Evolutionary conservation across 179 eudicot species (phyloP), one percentile per base, ranked within the genome.

Genomic region (Vitellaria paradoxa): DNA sequence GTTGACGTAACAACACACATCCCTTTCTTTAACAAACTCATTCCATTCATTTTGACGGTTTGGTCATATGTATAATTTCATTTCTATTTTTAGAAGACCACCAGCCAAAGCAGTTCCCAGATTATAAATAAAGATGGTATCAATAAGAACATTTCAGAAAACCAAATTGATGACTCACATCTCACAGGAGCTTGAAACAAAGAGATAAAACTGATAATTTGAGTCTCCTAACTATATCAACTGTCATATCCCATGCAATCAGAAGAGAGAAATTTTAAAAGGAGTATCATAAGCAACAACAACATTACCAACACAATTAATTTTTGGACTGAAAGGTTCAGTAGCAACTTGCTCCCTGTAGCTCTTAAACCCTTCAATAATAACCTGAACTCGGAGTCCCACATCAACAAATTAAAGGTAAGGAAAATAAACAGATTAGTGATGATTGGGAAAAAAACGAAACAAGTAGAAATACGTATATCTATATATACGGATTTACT

Each of bases 361-460:
- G 78, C 99, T 94, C 92, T 94, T 96, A 86, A 94, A 96, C 49
- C 99, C 99, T 87, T 94, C 98, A 68, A 96, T 94, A 65, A 96
- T 81, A 82, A 94, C 93, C 99, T 96, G 76, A 47, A 76, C 17
- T 55, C 79, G 76, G 68, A 55, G 81, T 76, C 40, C 70, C 71
- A 70, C 14, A 55, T 67, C 9, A 55, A 60, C 20, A 69, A 65
- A 26, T n/a, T 2, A 42, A 62, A 40, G 10, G 26, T 8, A 68
- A 73, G 26, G 13, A 55, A 26, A 30, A 37, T 15, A 57, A 23
- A 23, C 23, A 74, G 9, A 24, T 9, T 9, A 18, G 37, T 7
- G 40, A 13, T 24, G 9, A 26, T 61, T 40, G 24, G 0, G 37
- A 30, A 74, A 7, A 52, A 70, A 4, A 15, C 17, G 70, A 53